These are phyloP conservation scores for Xylaria sp. DNA, from an alignment of 2,329 filamentous ascomycete genomes.

Conservation along the genomic window DNA sequence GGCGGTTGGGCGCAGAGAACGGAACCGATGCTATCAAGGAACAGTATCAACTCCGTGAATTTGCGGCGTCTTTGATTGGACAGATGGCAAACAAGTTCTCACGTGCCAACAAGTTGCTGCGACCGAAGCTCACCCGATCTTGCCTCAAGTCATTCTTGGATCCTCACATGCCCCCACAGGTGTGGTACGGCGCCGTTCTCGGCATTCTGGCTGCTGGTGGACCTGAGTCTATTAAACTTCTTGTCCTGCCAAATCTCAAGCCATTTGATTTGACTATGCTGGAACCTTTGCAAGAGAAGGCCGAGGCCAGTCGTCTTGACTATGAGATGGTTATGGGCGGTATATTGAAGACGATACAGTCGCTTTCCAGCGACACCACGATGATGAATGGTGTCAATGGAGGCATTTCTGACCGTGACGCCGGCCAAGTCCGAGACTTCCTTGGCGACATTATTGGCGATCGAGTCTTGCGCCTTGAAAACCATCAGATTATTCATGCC, in stretches of 20 bases:
- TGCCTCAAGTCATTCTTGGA: constrained; percentile 91
- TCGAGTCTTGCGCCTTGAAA: constrained; percentile 42
- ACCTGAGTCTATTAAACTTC: constrained; percentile 51
- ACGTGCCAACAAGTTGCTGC: constrained; percentile 72
- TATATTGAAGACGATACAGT: constrained; percentile 49
- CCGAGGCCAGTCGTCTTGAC: constrained; percentile 42
- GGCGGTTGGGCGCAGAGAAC: constrained; percentile 62
- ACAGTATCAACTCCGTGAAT: constrained; percentile 76
- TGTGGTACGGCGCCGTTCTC: constrained; percentile 83
- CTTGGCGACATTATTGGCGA: constrained; percentile 51
- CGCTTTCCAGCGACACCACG: constrained; percentile 36
- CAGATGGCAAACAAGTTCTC: constrained; percentile 77
- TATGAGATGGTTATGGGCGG: constrained; percentile 52
- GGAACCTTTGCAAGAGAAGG: constrained; percentile 45
- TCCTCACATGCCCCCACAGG: constrained; percentile 71
- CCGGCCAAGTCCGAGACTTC: constrained; percentile 47
- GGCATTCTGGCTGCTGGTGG: constrained; percentile 75
- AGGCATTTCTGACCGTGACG: constrained; percentile 35
- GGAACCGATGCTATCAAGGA: constrained; percentile 49
- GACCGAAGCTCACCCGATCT: constrained; percentile 83
- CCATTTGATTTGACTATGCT: constrained; percentile 50
- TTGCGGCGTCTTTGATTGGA: constrained; percentile 75
- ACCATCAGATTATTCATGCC: constrained; percentile 44
- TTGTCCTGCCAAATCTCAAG: constrained; percentile 52
- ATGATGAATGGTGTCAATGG: constrained; percentile 40